A percentile compares a stretch with the other conserved stretches of the same genome.
Evolutionary conservation across 345 rosid genomes (phyloP).

Genomic region (Angophora floribunda): DNA sequence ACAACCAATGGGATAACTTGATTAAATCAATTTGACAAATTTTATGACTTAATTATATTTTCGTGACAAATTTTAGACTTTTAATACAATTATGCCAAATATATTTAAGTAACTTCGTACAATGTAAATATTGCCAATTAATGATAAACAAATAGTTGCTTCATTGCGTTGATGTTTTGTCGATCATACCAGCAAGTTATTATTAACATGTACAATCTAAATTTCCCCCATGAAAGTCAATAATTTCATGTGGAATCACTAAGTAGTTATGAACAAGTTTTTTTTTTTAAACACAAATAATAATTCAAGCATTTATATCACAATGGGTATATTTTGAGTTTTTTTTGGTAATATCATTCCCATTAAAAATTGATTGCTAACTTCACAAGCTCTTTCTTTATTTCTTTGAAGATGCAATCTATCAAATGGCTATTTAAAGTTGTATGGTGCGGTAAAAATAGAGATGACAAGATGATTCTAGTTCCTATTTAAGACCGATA

Average conservation of each 20-base stretch:
- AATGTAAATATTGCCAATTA: not conserved
- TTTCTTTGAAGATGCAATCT: not conserved
- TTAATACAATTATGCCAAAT: fast-evolving
- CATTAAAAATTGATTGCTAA: no score
- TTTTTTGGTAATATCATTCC: no score
- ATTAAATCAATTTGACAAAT: no score
- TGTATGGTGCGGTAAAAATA: not conserved
- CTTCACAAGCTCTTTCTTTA: not conserved
- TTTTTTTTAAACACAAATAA: no score
- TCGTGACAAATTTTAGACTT: fast-evolving
- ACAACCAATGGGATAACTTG: fast-evolving
- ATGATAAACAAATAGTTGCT: not conserved
- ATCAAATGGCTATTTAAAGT: not conserved
- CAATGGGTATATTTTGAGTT: no score
- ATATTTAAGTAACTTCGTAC: not conserved
- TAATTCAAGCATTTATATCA: not conserved
- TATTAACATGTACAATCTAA: not conserved
- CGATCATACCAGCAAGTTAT: not conserved
- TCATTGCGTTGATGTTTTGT: fast-evolving
- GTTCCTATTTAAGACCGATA: not conserved
- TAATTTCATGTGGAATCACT: not conserved
- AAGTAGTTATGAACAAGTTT: no score
- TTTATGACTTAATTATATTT: fast-evolving
- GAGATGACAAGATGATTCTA: fast-evolving
- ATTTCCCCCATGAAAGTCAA: not conserved